phyloP scores from a whole-genome alignment of 352 stramenopile species.

The Phytophthora cryptogea region DNA sequence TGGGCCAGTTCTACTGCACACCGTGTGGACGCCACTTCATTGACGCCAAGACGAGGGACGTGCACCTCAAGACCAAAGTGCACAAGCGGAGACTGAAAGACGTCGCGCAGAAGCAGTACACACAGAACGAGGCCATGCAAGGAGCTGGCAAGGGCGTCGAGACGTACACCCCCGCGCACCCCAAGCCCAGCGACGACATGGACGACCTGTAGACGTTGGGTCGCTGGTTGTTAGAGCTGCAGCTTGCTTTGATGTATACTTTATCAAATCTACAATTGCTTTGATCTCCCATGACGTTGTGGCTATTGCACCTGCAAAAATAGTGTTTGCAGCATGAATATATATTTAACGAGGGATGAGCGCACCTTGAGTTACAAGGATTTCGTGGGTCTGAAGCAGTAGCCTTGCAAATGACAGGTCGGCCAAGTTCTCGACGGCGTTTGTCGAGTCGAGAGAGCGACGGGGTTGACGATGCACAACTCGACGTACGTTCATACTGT shows the following conservation, averaged over 20 bases:
- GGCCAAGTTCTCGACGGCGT: slow-evolving; percentile 13
- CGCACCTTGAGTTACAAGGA: background rate
- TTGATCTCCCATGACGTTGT: background rate
- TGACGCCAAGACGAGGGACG: slow-evolving; percentile 74
- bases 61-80: slow-evolving; percentile 84
- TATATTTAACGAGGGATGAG: background rate
- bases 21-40: slow-evolving; percentile 88
- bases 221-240: slow-evolving; percentile 4
- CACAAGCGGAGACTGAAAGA: slow-evolving; percentile 90
- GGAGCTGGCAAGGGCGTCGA: slow-evolving; percentile 76
- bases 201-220: slow-evolving; percentile 48
- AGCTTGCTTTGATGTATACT: slow-evolving; percentile 31
- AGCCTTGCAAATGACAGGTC: slow-evolving; percentile 14
- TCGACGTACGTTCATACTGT: slow-evolving; percentile 15
- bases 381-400: background rate
- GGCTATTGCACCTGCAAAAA: slow-evolving; percentile 7
- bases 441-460: slow-evolving; percentile 21
- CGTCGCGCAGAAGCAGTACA: slow-evolving; percentile 90
- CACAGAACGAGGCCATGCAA: slow-evolving; percentile 81
- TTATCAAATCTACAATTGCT: slow-evolving; percentile 21
- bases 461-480: slow-evolving; percentile 7
- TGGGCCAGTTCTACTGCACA: slow-evolving; percentile 90
- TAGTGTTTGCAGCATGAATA: slow-evolving; percentile 1
- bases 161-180: slow-evolving; percentile 65
- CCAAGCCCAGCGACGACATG: slow-evolving; percentile 51